Conservation (phyloP, 495 filamentous ascomycete species). For the Daldinia concentrica region DNA sequence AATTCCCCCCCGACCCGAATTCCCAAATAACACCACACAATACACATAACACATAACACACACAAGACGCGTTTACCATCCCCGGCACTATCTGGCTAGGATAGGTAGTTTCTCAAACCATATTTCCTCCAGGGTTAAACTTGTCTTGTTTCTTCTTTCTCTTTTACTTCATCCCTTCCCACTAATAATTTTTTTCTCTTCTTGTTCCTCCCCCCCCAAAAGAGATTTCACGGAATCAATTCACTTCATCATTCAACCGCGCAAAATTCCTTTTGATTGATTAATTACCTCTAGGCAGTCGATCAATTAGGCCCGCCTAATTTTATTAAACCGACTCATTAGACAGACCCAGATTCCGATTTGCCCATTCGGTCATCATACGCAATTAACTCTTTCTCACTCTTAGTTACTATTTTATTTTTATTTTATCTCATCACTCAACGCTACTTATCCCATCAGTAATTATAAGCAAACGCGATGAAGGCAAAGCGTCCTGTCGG, state of each 20-base stretch:
- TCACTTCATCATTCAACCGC: slow-evolving; percentile 11
- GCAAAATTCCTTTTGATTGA: slow-evolving; percentile 16
- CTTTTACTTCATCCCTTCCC: neutral
- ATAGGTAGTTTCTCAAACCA: slow-evolving; percentile 16
- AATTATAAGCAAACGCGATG: neutral
- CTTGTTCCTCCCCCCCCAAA: neutral
- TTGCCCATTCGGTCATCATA: slow-evolving; percentile 18
- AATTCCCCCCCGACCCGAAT: slow-evolving; percentile 17
- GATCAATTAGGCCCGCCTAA: slow-evolving; percentile 18
- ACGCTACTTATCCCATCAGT: neutral
- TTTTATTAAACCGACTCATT: slow-evolving; percentile 8
- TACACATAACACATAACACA: slow-evolving; percentile 18
- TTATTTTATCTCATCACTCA: neutral
- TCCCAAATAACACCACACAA: slow-evolving; percentile 17
- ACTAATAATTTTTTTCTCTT: neutral
- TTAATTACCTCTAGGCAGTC: slow-evolving; percentile 12
- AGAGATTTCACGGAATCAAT: slow-evolving; percentile 8
- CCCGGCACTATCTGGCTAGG: slow-evolving; percentile 25
- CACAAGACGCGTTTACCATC: slow-evolving; percentile 39
- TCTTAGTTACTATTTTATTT: slow-evolving; percentile 3
- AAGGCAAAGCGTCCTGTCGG: slow-evolving; percentile 35
- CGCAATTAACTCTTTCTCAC: slow-evolving; percentile 4
- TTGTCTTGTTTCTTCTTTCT: slow-evolving; percentile 5
- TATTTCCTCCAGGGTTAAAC: slow-evolving; percentile 20
- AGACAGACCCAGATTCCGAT: slow-evolving; percentile 8